These are phyloP conservation scores for Stipa capillata DNA, from an alignment of 176 grass and related monocot genomes.

Conservation along the genomic window DNA sequence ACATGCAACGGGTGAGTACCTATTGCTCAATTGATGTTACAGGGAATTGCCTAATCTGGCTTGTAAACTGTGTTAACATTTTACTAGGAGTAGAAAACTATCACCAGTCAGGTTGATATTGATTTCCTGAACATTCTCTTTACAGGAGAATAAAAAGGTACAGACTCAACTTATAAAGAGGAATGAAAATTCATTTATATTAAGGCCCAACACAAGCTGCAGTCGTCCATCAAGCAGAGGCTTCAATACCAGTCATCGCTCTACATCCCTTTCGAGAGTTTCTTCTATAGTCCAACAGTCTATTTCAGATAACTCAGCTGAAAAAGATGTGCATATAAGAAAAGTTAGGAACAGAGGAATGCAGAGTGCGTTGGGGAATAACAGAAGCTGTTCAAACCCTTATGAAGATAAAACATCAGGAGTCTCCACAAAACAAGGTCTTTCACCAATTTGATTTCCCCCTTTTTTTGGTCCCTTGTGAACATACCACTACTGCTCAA, in stretches of 20 bases:
- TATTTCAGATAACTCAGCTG: conserved; percentile 29
- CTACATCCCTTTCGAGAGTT: conserved; percentile 43
- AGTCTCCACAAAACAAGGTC: conserved; percentile 29
- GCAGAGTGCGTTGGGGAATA: conserved; percentile 20
- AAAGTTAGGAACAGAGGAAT: conserved; percentile 33
- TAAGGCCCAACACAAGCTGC: conserved; percentile 54
- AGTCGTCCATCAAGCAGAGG: conserved; percentile 54
- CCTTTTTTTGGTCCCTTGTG: conserved; percentile 4
- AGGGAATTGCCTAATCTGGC: neutral
- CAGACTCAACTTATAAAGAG: conserved; percentile 38
- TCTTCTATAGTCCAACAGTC: conserved; percentile 33
- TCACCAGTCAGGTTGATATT: conserved; percentile 5
- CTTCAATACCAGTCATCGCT: conserved; percentile 46
- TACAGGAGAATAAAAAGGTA: conserved; percentile 74
- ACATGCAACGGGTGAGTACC: conserved; percentile 68
- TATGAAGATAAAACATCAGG: conserved; percentile 50
- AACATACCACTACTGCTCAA: conserved; percentile 1
- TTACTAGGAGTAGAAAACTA: conserved; percentile 1
- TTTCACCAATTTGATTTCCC: conserved; percentile 42
- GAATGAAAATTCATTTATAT: conserved; percentile 52
- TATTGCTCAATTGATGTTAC: conserved; percentile 5
- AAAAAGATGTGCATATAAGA: conserved; percentile 29
- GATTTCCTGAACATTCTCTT: conserved; percentile 16
- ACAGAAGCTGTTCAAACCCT: conserved; percentile 39
- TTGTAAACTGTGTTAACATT: neutral